A percentile compares a stretch with the other conserved stretches of the same genome.
Conservation (phyloP, 2,329 filamentous ascomycete species). For the Cordyceps cateniannulata region DNA sequence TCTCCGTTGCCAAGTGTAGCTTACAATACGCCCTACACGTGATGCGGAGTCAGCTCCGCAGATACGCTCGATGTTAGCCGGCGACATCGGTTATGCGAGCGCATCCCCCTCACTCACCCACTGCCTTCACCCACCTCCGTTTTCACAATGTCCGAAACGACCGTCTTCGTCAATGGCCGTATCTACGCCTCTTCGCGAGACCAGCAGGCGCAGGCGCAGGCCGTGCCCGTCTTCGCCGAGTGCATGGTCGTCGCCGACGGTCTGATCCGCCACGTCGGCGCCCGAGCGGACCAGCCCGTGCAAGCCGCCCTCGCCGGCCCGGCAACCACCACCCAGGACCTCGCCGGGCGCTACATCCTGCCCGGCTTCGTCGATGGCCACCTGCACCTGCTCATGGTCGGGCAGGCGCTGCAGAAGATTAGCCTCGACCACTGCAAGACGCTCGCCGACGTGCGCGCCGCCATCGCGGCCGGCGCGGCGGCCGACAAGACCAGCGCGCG, state of each 20-base stretch:
- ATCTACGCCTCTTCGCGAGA: constrained; percentile 16
- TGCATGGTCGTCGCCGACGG: constrained; percentile 30
- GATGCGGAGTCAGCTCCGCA: constrained; percentile 8
- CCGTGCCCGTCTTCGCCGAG: constrained; percentile 23
- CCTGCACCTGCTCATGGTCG: constrained; percentile 48
- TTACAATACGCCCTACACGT: constrained; percentile 5
- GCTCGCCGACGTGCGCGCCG: constrained; percentile 41
- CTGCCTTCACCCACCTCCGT: no score
- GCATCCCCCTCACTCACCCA: background rate
- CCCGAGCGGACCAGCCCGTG: constrained; percentile 20
- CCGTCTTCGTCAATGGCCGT: constrained; percentile 18
- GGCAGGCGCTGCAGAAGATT: constrained; percentile 46
- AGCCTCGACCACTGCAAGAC: constrained; percentile 40
- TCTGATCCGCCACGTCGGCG: constrained; percentile 28
- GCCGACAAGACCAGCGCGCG: constrained; percentile 40
- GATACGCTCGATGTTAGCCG: background rate
- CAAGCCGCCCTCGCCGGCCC: constrained; percentile 21
- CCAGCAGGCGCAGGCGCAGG: constrained; percentile 7
- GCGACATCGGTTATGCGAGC: constrained; percentile 9
- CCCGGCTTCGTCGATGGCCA: constrained; percentile 54
- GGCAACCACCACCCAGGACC: constrained; percentile 16
- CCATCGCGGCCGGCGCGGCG: constrained; percentile 39
- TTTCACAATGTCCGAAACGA: background rate
- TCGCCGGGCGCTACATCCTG: constrained; percentile 34
- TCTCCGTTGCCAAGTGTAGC: background rate